A percentile compares a stretch with the other conserved stretches of the same genome.
Evolutionary conservation across 2,329 filamentous ascomycete genomes (phyloP).

Genomic region (Colletotrichum melonis): DNA sequence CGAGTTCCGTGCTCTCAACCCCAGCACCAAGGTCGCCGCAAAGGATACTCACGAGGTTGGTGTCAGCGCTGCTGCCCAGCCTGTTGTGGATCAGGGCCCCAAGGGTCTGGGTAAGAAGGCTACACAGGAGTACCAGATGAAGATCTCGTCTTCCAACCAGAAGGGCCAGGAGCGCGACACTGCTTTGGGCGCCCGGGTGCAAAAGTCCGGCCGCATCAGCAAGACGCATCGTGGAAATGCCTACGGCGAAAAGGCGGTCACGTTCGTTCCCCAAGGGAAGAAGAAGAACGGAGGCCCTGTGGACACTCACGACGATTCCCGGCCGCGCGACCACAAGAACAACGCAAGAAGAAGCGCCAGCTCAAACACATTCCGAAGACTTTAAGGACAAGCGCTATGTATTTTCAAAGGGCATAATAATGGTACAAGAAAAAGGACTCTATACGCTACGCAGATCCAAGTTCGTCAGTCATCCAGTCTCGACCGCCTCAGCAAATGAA

Average conservation of each 20-base stretch:
- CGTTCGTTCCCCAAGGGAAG: slow-evolving; percentile 76
- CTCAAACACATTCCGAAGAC: slow-evolving; percentile 77
- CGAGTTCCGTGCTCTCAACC: slow-evolving; percentile 91
- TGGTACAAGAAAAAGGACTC: slow-evolving; percentile 30
- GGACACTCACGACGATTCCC: not conserved
- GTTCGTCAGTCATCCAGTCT: slow-evolving; percentile 18
- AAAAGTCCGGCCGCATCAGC: slow-evolving; percentile 59
- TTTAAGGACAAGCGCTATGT: slow-evolving; percentile 55
- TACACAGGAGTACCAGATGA: slow-evolving; percentile 57
- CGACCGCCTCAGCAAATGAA: slow-evolving; percentile 12
- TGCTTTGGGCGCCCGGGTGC: slow-evolving; percentile 66
- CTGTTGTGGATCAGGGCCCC: slow-evolving; percentile 10
- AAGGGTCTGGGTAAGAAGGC: slow-evolving; percentile 31
- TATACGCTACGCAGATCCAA: slow-evolving; percentile 18
- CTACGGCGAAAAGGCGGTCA: slow-evolving; percentile 74
- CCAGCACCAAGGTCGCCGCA: slow-evolving; percentile 70
- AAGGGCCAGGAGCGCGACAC: slow-evolving; percentile 68
- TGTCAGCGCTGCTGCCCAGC: slow-evolving; percentile 25
- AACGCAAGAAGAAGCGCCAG: slow-evolving; percentile 76
- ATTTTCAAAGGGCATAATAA: slow-evolving; percentile 37
- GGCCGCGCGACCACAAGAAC: slow-evolving; percentile 45
- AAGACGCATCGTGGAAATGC: slow-evolving; percentile 61
- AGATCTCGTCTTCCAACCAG: slow-evolving; percentile 76
- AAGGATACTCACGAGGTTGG: slow-evolving; percentile 34
- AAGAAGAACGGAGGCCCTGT: slow-evolving; percentile 45